phyloP scores from a whole-genome alignment of 1,284 basidiomycete species.

The Agaricales sp. region DNA sequence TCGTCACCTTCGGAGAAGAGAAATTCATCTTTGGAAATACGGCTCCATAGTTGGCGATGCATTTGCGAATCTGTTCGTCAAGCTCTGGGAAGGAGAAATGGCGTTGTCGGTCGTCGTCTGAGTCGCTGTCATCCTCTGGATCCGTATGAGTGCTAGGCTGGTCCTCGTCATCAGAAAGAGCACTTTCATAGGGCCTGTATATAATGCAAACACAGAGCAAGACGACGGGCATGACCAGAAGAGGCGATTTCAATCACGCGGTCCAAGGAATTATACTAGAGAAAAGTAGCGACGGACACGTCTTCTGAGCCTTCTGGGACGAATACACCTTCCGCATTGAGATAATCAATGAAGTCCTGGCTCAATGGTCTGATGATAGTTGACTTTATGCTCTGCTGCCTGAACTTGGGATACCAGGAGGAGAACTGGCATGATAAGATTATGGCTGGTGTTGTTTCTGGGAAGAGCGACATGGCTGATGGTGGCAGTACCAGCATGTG shows the following conservation, averaged over 20 bases:
- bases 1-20: constrained; percentile 73
- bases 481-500: no score
- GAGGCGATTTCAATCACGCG: constrained; percentile 12
- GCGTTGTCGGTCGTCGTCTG: constrained; percentile 18
- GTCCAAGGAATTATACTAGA: constrained; percentile 5
- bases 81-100: constrained; percentile 67
- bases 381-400: constrained; percentile 63
- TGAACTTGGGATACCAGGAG: constrained; percentile 78
- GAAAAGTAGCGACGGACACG: constrained; percentile 32
- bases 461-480: constrained; percentile 41
- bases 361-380: constrained; percentile 68
- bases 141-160: constrained; percentile 19
- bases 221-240: constrained; percentile 12
- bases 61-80: constrained; percentile 61
- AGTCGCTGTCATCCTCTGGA: constrained; percentile 28
- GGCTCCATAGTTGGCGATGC: constrained; percentile 64
- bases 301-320: constrained; percentile 79
- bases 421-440: constrained; percentile 79
- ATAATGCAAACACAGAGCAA: no score
- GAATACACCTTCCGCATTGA: constrained; percentile 73
- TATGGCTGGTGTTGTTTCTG: constrained; percentile 35
- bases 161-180: constrained; percentile 48
- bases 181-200: constrained; percentile 38
- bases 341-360: constrained; percentile 59
- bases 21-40: constrained; percentile 97